Percentiles rank a stretch among this genome's conserved stretches.
Conservation (phyloP, 192 early-diverging fungal species). For the Coemansia sp. region DNA sequence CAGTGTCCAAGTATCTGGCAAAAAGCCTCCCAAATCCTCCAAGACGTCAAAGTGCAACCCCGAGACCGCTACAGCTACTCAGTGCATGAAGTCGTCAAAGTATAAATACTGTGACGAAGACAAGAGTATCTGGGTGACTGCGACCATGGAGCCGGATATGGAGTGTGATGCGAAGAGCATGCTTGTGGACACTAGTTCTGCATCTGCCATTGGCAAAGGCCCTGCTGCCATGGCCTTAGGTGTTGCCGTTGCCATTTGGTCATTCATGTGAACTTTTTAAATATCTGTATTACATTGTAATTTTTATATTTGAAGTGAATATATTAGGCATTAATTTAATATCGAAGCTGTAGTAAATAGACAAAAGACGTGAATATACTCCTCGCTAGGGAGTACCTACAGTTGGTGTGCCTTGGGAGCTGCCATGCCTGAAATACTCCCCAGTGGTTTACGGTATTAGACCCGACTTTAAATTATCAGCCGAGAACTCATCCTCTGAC, state of each 20-base stretch:
- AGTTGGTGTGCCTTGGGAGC: no score
- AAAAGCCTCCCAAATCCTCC: background rate
- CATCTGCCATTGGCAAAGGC: background rate
- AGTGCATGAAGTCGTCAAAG: background rate
- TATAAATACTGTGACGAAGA: constrained; percentile 2
- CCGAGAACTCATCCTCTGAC: no score
- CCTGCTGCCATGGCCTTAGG: background rate
- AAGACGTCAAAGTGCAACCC: background rate
- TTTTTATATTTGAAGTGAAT: background rate
- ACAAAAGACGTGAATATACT: no score
- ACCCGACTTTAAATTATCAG: no score
- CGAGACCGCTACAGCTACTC: background rate
- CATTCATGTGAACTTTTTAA: background rate
- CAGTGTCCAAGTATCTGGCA: background rate
- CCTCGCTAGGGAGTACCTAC: no score
- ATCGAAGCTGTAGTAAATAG: no score
- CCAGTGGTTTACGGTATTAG: no score
- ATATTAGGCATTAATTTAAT: no score
- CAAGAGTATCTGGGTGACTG: background rate
- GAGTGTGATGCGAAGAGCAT: background rate
- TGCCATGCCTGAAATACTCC: no score
- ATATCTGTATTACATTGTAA: background rate
- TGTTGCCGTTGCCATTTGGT: background rate
- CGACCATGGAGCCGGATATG: background rate
- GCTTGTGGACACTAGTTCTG: background rate